Base-by-base conservation (phyloP, 805 yeast species). In the Yamadazyma ubonensis region DNA sequence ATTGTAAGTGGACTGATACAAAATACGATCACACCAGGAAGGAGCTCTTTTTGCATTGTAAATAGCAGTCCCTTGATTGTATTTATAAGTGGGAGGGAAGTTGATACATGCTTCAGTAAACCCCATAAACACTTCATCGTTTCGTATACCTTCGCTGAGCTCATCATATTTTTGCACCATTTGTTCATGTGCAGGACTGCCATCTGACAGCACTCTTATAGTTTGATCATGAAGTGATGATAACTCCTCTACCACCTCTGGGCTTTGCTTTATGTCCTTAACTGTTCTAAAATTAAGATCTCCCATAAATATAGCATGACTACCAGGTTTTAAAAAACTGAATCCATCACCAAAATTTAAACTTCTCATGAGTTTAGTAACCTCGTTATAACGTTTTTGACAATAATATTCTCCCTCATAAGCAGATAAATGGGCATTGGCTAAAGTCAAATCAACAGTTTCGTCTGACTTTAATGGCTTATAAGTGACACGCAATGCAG, bases 1-100 rank as follows among this genome's bases (percentile, higher is more conserved):
- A 6, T 22, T 9, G 42, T 60, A 58, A 17, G 81, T 76, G 1
- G 67, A 55, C 40, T 75, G 74, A 52, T 66, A 86, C 33, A 90
- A 57, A 5, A 90, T 76, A 38, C 98, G 63, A 57, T 90, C 98
- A 60, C 96, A 89, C 95, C 96, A 90, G 5, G 95, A 82, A 0
- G 96, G 95, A 1, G 67, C 64, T 40, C 96, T 68, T 48, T 79
- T 81, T 2, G 57, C 29, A 44, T 77, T 75, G 57, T 77, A 85
- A 7, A 63, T 59, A n/a, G 72, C 70, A 0, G 80, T 68, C 22
- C 76, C 74, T 1, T 71, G 43, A 36, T 60, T 58, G 56, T 68
- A 86, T 61, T 90, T 90, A 66, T 83, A 90, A 0, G 95, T 85
- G 8, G 96, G 96, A n/a, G 65, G 67, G 57, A 90, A 90, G 0